Base-by-base conservation (phyloP, 192 early-diverging fungal genomes). In the Linnemannia zychae region DNA sequence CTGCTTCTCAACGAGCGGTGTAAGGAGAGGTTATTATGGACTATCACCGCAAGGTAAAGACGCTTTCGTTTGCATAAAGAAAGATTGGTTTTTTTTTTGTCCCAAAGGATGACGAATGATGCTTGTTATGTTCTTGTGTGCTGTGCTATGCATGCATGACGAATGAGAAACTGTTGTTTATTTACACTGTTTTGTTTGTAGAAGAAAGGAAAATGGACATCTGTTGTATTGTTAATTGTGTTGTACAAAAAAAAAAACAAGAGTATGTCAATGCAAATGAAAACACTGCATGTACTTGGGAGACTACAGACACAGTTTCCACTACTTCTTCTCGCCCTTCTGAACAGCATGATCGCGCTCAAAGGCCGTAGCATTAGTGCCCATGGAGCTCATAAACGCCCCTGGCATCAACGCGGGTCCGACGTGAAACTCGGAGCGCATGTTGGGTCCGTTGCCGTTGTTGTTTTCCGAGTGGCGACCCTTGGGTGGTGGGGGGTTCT, bases 321-420 rank as follows among this genome's bases (percentile, higher is more conserved):
- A 37, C 34, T 75, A 60, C 31, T 85, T 69, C 57, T 85, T 79
- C 72, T 78, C 75, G 36, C 40, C 24, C 57, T 78, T 74, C 0
- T 50, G 2, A 7, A 34, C 31, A 36, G 44, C 53, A 44, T 71
- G 47, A 2, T 79, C 77, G 18, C 82, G 82, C 36, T 85, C 82
- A 75, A 85, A 76, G 2, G 69, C 67, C 17, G 82, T 85, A 11
- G 82, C 72, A 34, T 85, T 85, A 16, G 77, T 65, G 46, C 82
- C 82, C 82, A 79, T 85, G 46, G 82, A 85, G 60, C 48, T 76
- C 66, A 85, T 70, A 36, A 85, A 85, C 34, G 77, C 50, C 7
- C 82, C 82, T 0, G 82, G 82, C 82, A 85, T 85, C 44, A 85
- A 44, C 0, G 77, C 72, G 6, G 82, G 82, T 1, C 82, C 82